These are phyloP conservation scores for Digitaria exilis DNA, from an alignment of 202 grass and related monocot species.

Conservation along the genomic window DNA sequence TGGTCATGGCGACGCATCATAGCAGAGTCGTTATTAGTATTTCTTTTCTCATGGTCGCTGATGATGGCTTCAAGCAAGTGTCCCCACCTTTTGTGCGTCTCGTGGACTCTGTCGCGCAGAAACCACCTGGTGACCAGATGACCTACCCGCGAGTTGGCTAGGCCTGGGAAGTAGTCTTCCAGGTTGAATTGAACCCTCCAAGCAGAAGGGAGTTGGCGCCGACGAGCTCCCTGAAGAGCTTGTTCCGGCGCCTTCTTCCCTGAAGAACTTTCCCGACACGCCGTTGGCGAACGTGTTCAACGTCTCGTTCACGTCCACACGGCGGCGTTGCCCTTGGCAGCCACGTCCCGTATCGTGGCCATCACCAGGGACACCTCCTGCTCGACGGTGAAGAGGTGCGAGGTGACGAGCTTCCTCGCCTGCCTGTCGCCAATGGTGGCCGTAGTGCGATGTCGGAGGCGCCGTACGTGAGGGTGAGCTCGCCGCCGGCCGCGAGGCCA, in stretches of 20 bases:
- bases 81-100: not conserved
- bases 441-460: not conserved
- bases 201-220: not conserved
- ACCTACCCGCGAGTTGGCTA: slow-evolving; percentile 3
- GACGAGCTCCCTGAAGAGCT: slow-evolving; percentile 16
- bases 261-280: slow-evolving; percentile 34
- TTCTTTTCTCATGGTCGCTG: not conserved
- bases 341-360: not conserved
- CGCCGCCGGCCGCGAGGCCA: not conserved
- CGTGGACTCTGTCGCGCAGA: not conserved
- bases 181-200: slow-evolving; percentile 15
- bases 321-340: too few relatives aligned
- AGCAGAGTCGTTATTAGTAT: too few relatives aligned
- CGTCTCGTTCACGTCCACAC: not conserved
- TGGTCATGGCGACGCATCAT: too few relatives aligned
- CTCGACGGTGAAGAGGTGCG: not conserved
- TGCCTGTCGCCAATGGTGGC: slow-evolving; percentile 13
- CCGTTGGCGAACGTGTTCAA: slow-evolving; percentile 18
- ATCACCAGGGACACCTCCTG: not conserved
- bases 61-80: slow-evolving; percentile 23
- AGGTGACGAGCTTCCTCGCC: slow-evolving; percentile 4
- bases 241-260: slow-evolving; percentile 31
- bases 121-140: not conserved
- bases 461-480: too few relatives aligned
- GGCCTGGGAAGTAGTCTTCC: slow-evolving; percentile 39